A percentile compares a stretch with the other conserved stretches of the same genome.
Evolutionary conservation across 2,329 filamentous ascomycete species (phyloP).

Genomic region (Helotiales sp.): DNA sequence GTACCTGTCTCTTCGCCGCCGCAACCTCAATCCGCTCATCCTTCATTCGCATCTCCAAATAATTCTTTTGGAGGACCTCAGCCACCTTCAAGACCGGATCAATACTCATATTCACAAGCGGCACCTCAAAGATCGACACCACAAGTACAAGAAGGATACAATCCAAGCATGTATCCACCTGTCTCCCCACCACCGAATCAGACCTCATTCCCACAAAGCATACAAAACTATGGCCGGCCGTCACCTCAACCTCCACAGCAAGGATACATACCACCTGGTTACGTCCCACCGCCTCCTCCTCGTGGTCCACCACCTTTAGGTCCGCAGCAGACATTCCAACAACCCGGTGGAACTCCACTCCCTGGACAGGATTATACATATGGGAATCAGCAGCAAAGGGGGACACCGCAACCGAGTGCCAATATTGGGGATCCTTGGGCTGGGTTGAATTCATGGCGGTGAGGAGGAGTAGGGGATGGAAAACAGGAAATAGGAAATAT

Average conservation of each 20-base stretch:
- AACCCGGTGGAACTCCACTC: slow-evolving; percentile 39
- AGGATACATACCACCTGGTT: slow-evolving; percentile 57
- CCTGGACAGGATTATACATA: slow-evolving; percentile 58
- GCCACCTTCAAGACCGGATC: slow-evolving; percentile 33
- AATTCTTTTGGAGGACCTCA: slow-evolving; percentile 30
- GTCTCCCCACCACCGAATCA: slow-evolving; percentile 66
- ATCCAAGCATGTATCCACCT: slow-evolving; percentile 39
- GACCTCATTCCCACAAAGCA: slow-evolving; percentile 33
- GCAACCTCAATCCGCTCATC: slow-evolving; percentile 40
- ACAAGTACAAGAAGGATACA: slow-evolving; percentile 51
- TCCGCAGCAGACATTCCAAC: slow-evolving; percentile 51
- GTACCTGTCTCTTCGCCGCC: slow-evolving; percentile 55
- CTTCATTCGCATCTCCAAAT: slow-evolving; percentile 43
- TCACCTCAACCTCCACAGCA: slow-evolving; percentile 38
- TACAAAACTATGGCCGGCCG: slow-evolving; percentile 28
- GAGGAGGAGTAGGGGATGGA: not conserved
- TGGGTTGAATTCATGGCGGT: slow-evolving; percentile 47
- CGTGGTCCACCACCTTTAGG: slow-evolving; percentile 58
- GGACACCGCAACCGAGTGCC: slow-evolving; percentile 29
- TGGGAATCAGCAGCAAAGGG: slow-evolving; percentile 39
- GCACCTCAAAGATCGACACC: slow-evolving; percentile 48
- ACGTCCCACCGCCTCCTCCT: slow-evolving; percentile 66
- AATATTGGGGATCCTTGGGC: slow-evolving; percentile 63
- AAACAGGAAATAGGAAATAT: not conserved
- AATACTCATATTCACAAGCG: slow-evolving; percentile 38